Base-by-base conservation (phyloP, 108 stramenopile species). In the Cyclotella choctawhatcheeana region DNA sequence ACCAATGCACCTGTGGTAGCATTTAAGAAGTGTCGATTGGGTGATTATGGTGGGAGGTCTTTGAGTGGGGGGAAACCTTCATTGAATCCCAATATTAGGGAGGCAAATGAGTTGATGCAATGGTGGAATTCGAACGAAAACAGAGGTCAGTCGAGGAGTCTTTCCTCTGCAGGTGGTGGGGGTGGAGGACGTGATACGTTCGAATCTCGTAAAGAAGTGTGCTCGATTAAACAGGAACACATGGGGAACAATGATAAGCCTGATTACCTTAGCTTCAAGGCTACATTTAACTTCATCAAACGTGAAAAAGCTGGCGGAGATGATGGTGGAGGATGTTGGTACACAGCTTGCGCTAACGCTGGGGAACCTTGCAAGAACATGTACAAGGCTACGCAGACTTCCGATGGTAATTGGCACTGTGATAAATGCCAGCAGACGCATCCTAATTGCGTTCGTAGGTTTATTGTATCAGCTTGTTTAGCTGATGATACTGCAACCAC, bases 231-330 rank as follows among this genome's bases (percentile, higher is more conserved):
- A 71, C 74, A 83, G 18, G 83, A 92, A 59, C 78, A 94, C 31
- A 71, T 98, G 81, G 98, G 98, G 26, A 82, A 84, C 73, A 76
- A 81, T 27, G 96, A 97, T 40, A 98, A 99, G 86, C 89, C 93
- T 25, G 98, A 98, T 79, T 98, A 80, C 60, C 52, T 97, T 21
- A 67, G 58, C 30, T 92, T 98, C 75, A 95, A 96, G 87, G 96
- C 74, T 14, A 91, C 91, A 27, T 69, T 97, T 61, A 93, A 86
- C 58, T 97, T 97, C 79, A 83, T 97, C 76, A 96, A 96, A 75
- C 85, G 89, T 53, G 96, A 97, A 80, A 96, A 89, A 80, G 86
- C 87, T 56, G 92, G 94, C 43, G 78, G 71, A 24, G 78, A 79
- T 44, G 92, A 92, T 34, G 71, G 71, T 22, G 78, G 71, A 32